Base-by-base conservation (phyloP, 306 rosid species). In the Cucurbita maxima region DNA sequence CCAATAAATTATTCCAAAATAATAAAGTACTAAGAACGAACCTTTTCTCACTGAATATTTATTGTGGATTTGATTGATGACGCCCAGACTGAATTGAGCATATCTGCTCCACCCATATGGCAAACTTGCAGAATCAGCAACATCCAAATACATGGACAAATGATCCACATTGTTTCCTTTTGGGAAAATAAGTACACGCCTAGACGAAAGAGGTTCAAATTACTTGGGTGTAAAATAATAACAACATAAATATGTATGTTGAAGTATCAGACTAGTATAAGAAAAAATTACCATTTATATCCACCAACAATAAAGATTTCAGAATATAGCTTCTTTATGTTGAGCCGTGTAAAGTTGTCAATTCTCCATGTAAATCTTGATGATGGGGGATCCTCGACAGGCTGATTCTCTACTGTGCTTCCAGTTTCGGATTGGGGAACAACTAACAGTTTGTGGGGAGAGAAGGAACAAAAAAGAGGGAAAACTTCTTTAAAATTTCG, bases 91-190 rank as follows among this genome's bases (percentile, higher is more conserved):
- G 82, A 93, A 93, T 67, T 88, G 96, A 38, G 96, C 87, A 83
- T 81, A 86, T 90, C 96, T 87, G 81, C 89, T 90, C 98, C 98
- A 88, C 47, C 97, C 98, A 76, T 85, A 86, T 6, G 95, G 96
- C 86, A 94, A 83, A 82, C 78, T 84, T 58, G 89, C 5, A 30
- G 92, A 82, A 83, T 90, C 97, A 10, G 94, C 94, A 67, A 90
- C 94, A 79, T 88, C 97, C 86, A 94, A 88, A 79, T 90, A 92
- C 90, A 87, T 85, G 41, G 98, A 92, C 82, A 92, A 80, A 78
- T 82, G 87, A 67, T 92, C 96, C 77, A 89, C 96, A 85, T 90
- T 90, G 95, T 87, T 87, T 72, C 96, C 96, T 80, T 87, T 90
- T 1, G 98, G 98, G 80, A 87, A 94, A 81, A 90, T 87, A 76